Base-by-base conservation (phyloP, 1,139 yeast genomes). In the Debaryomyces psychrophilus region DNA sequence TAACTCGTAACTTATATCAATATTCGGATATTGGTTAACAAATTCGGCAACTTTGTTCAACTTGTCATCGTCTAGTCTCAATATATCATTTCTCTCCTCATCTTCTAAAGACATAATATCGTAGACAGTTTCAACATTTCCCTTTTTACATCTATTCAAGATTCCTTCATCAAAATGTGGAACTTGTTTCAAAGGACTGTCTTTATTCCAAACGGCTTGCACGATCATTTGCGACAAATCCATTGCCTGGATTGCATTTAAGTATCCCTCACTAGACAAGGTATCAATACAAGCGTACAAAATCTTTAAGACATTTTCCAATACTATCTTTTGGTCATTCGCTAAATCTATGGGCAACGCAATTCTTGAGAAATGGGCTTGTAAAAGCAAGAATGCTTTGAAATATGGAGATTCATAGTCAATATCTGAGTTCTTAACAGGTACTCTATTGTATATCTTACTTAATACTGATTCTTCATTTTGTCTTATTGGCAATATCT, bases 71-170 rank as follows among this genome's bases (percentile, higher is more conserved):
- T 64, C 63, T 59, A 90, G 68, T 31, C 79, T 80, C 49, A 92
- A 68, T 4, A 90, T 67, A 11, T 76, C 76, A 45, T 81, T 84
- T 44, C 97, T 77, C 47, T 83, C 85, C 1, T 84, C 89, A 59
- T 85, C 92, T 54, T 93, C 98, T 46, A 93, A 69, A 7, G 89
- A 81, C 86, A 92, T 85, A 37, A 93, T 77, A 62, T 92, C 98
- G 58, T 82, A 87, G 1, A 95, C 90, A 0, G 90, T 79, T 46
- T 81, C 83, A 18, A 92, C 85, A 0, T 81, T 68, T 49, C 71
- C 65, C 41, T 75, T 70, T 31, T 69, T 61, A 59, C 95, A 87
- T 44, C 87, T 73, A n/a, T 67, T 65, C 41, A 90, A 65, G 9
- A 85, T 76, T 0, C 67, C 81, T 1, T 72, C 72, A 36, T 53